These are phyloP conservation scores for Mortierella sp. DNA, from an alignment of 371 early-diverging fungal species.

Conservation along the genomic window DNA sequence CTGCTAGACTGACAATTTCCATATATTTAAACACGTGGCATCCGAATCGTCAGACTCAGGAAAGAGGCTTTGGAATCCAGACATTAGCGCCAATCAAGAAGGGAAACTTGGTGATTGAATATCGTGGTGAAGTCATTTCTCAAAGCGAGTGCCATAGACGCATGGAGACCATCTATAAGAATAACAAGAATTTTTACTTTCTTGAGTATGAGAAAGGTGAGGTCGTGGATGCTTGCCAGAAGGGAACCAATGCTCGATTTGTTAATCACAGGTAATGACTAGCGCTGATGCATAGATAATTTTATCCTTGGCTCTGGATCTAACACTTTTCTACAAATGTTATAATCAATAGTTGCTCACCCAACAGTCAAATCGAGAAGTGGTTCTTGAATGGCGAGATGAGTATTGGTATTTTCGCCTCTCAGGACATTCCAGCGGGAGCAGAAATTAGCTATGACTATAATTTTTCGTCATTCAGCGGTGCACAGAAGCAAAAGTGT, in stretches of 20 bases:
- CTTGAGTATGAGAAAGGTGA: constrained; percentile 81
- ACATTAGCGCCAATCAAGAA: constrained; percentile 69
- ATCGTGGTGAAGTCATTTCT: constrained; percentile 91
- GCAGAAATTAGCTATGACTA: constrained; percentile 92
- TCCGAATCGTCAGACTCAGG: constrained; percentile 20
- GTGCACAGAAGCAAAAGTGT: constrained; percentile 76
- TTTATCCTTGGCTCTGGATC: not conserved
- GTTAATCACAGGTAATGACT: constrained; percentile 71
- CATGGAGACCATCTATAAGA: constrained; percentile 78
- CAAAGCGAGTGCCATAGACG: constrained; percentile 74
- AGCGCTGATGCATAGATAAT: not conserved
- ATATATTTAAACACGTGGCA: constrained; percentile 61
- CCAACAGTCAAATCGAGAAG: constrained; percentile 94
- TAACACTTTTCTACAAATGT: not conserved
- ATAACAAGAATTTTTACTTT: constrained; percentile 83
- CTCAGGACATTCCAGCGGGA: constrained; percentile 74
- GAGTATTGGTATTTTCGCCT: constrained; percentile 83
- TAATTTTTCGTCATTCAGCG: constrained; percentile 79
- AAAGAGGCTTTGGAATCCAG: constrained; percentile 86
- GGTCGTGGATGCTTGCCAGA: constrained; percentile 82
- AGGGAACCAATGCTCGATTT: constrained; percentile 83
- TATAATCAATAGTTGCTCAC: constrained; percentile 73
- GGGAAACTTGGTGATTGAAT: constrained; percentile 84
- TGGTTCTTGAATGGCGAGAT: constrained; percentile 84
- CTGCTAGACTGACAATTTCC: not conserved